A percentile compares a stretch with the other conserved stretches of the same genome.
Evolutionary conservation across 1,284 basidiomycete species (phyloP).

Genomic region (Cystobasidium pallidum): DNA sequence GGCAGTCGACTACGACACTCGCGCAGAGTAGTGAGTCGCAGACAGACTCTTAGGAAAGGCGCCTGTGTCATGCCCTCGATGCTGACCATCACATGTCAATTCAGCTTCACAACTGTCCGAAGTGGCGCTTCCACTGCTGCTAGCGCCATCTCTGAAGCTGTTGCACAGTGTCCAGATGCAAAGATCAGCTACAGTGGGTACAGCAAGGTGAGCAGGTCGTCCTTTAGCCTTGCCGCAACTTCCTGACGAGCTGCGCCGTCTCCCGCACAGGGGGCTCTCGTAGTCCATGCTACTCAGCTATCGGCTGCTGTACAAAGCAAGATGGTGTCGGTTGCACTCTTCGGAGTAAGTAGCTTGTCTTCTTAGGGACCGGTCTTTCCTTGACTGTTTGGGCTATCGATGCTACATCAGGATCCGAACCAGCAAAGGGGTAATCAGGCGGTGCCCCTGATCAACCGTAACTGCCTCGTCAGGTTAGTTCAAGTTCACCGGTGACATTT

Average conservation of each 20-base stretch:
- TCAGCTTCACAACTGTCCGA: constrained; percentile 24
- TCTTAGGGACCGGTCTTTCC: neutral
- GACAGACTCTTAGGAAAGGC: too few relatives aligned
- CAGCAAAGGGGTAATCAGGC: neutral
- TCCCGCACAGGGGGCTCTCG: constrained; percentile 27
- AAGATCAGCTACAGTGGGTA: constrained; percentile 32
- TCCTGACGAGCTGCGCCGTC: neutral
- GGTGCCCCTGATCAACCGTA: constrained; percentile 7
- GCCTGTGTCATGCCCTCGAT: too few relatives aligned
- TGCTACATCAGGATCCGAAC: constrained; percentile 26
- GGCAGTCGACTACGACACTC: constrained; percentile 35
- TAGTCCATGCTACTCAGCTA: constrained; percentile 18
- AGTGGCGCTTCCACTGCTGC: constrained; percentile 16
- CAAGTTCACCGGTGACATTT: too few relatives aligned
- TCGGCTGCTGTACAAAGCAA: constrained; percentile 17
- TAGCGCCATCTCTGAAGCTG: constrained; percentile 10
- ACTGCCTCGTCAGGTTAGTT: constrained; percentile 21
- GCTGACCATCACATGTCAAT: neutral
- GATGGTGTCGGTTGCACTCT: constrained; percentile 17
- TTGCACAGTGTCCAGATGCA: constrained; percentile 29
- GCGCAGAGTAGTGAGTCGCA: constrained; percentile 35
- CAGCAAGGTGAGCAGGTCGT: constrained; percentile 36
- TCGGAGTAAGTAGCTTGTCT: constrained; percentile 28
- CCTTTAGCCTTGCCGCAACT: too few relatives aligned
- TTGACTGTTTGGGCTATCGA: neutral